Base-by-base conservation (phyloP, 2,329 filamentous ascomycete genomes). In the Microascus cirrosus region DNA sequence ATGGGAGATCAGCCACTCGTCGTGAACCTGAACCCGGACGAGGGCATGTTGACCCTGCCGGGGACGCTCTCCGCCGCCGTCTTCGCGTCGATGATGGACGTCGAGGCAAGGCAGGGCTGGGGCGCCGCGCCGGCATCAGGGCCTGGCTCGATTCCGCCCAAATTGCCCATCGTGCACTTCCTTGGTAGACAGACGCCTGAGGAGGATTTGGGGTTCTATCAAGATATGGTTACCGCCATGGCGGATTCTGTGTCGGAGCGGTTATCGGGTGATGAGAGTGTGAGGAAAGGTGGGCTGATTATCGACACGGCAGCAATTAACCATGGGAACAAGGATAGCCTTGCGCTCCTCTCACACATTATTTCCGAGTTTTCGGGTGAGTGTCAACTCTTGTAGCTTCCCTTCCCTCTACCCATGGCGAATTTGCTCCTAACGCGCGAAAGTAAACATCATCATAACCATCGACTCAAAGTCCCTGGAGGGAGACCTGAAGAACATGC, bases 101-200 rank as follows among this genome's bases (percentile, higher is more conserved):
- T 95, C 1, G 80, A 82, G 65, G 76, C 78, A 2, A 89, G 93
- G 65, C 86, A 90, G 61, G 90, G 89, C 22, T 96, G 91, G 85
- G 94, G 94, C 11, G 90, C 82, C 63, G 92, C 90, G 64, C 92
- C 93, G 0, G 95, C 92, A 65, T 95, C 89, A 63, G 94, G 93
- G 0, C 92, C 94, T 0, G 94, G 87, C 64, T 82, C 85, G 0
- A 85, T 95, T 20, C 92, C 93, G 0, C 90, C 96, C 56, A 97
- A 96, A 75, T 78, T 96, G 64, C 94, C 94, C 5, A 74, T 99
- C 57, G 90, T 93, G 32, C 95, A 96, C 68, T 90, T 91, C 71
- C 95, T 89, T 69, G 93, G 94, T 18, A 77, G 87, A 61, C 78
- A 82, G 56, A 84, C 78, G 61, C 82, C 90, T 0, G 86, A 90